phyloP scores from a whole-genome alignment of 129 eudicot species.

The Saposhnikovia divaricata region DNA sequence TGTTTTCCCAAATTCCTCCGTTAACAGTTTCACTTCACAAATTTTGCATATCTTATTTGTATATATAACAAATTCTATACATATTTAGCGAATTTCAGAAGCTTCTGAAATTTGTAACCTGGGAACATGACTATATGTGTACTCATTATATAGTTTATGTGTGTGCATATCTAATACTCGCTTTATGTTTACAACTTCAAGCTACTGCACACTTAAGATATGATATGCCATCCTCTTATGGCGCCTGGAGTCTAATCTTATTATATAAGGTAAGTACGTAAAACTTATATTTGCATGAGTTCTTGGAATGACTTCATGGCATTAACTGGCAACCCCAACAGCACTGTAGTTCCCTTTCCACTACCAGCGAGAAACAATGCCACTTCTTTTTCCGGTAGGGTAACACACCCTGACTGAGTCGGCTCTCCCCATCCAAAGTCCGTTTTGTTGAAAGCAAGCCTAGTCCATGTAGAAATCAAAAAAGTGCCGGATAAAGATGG shows the following conservation, averaged over 20 bases:
- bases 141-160: too few relatives aligned
- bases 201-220: not conserved
- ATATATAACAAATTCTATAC: too few relatives aligned
- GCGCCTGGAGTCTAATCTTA: not conserved
- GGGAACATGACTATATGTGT: not conserved
- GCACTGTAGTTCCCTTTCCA: constrained; percentile 9
- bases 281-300: constrained; percentile 11
- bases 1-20: too few relatives aligned
- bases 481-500: not conserved
- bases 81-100: not conserved
- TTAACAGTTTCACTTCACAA: too few relatives aligned
- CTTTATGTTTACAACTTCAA: not conserved
- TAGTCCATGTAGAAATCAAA: not conserved
- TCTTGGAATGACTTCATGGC: constrained; percentile 19
- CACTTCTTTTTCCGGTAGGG: not conserved
- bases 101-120: not conserved
- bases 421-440: constrained; percentile 2
- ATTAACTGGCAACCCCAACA: constrained; percentile 18
- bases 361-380: not conserved
- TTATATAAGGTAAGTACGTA: not conserved
- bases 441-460: not conserved
- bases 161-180: not conserved
- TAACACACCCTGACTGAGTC: not conserved
- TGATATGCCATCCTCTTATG: not conserved
- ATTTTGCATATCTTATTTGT: too few relatives aligned